These are phyloP conservation scores for Haplosporangium sp. DNA, from an alignment of 371 early-diverging fungal species.

Conservation along the genomic window DNA sequence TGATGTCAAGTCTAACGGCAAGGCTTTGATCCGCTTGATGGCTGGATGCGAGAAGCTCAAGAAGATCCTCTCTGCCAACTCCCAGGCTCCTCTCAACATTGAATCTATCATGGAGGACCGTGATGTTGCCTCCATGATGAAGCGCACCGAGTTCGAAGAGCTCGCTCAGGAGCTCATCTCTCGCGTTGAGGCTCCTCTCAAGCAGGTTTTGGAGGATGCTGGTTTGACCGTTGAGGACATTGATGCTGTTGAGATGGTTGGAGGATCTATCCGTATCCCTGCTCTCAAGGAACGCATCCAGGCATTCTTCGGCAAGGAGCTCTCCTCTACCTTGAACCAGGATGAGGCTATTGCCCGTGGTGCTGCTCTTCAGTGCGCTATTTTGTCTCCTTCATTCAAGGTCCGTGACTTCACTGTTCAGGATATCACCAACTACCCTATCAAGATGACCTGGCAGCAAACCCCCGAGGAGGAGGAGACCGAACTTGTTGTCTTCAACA, in stretches of 20 bases:
- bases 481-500: constrained; percentile 66
- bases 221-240: constrained; percentile 84
- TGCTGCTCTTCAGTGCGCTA: constrained; percentile 19
- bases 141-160: constrained; percentile 88
- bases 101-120: constrained; percentile 96
- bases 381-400: constrained; percentile 49
- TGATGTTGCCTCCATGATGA: constrained; percentile 88
- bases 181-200: constrained; percentile 80
- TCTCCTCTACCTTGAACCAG: constrained; percentile 95
- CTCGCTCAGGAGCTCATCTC: constrained; percentile 80
- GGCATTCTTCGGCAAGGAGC: constrained; percentile 86
- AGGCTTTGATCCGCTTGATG: constrained; percentile 93
- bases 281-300: constrained; percentile 90
- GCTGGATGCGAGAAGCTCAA: constrained; percentile 95
- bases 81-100: constrained; percentile 91
- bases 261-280: constrained; percentile 96
- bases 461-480: constrained; percentile 78
- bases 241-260: constrained; percentile 94
- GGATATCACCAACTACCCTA: constrained; percentile 87
- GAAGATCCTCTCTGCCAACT: constrained; percentile 96
- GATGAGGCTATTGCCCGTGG: constrained; percentile 86
- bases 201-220: constrained; percentile 83
- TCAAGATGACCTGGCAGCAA: constrained; percentile 78
- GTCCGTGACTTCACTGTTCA: constrained; percentile 95
- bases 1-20: constrained; percentile 89